Evolutionary conservation across 441 rosid genomes (phyloP).

Genomic region (Melastoma candidum): DNA sequence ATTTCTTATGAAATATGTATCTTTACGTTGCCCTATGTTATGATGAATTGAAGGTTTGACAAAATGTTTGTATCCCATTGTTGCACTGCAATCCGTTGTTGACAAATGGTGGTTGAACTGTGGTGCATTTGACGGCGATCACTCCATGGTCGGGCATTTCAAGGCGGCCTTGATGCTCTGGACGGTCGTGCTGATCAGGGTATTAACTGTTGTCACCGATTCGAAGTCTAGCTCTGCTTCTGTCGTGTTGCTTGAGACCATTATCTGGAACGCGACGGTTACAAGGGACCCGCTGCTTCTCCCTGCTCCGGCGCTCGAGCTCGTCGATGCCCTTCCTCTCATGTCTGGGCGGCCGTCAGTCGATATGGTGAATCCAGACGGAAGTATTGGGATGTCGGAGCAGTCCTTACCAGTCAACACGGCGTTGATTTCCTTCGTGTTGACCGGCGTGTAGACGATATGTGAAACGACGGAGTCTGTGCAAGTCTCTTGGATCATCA

Average conservation of each 20-base stretch:
- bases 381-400: constrained; percentile 36
- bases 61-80: too few species aligned
- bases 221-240: constrained; percentile 8
- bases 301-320: too few species aligned
- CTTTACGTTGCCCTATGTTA: too few species aligned
- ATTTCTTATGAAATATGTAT: too few species aligned
- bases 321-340: too few species aligned
- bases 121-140: neutral
- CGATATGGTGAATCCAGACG: constrained; percentile 63
- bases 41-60: too few species aligned
- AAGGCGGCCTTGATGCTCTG: constrained; percentile 33
- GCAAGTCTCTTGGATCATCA: constrained; percentile 51
- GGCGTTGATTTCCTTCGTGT: constrained; percentile 21
- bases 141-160: constrained; percentile 23
- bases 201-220: constrained; percentile 36
- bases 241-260: constrained; percentile 18
- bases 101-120: too few species aligned
- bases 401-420: constrained; percentile 29
- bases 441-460: constrained; percentile 51
- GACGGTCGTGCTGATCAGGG: constrained; percentile 44
- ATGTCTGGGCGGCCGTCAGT: constrained; percentile 25
- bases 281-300: constrained; percentile 29
- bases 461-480: constrained; percentile 37
- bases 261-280: constrained; percentile 47
- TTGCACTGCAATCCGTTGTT: too few species aligned